Percentiles rank a stretch among this genome's conserved stretches.
phyloP scores from a whole-genome alignment of 2,329 filamentous ascomycete species.

The Botrytis fabae region DNA sequence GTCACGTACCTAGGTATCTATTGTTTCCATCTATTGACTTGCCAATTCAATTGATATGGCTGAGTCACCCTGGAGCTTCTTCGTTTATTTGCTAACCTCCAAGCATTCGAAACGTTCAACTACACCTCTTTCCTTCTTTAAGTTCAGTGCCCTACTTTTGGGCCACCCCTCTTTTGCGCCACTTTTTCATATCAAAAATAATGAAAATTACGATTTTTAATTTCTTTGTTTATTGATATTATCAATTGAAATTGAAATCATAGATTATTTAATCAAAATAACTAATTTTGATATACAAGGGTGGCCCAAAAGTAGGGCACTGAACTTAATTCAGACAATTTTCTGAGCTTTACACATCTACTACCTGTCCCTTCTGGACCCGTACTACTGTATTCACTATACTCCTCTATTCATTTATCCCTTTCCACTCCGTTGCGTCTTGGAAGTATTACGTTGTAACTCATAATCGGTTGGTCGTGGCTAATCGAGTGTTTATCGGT shows the following conservation, averaged over 20 bases:
- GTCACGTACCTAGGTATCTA: neutral
- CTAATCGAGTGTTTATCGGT: neutral
- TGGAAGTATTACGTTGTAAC: neutral
- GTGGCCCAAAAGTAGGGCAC: too few species aligned
- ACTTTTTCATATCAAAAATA: too few species aligned
- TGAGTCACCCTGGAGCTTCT: fast-evolving
- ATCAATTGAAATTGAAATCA: too few species aligned
- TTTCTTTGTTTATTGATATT: too few species aligned
- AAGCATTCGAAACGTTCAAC: neutral
- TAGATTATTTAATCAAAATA: too few species aligned
- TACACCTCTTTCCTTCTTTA: neutral
- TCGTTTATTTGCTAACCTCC: neutral
- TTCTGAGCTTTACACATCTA: neutral
- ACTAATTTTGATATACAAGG: too few species aligned
- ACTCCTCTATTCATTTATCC: neutral
- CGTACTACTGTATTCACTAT: neutral
- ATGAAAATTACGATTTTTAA: too few species aligned
- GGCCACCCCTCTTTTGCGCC: too few species aligned
- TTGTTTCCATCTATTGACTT: neutral
- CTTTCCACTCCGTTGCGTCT: neutral
- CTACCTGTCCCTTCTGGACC: neutral
- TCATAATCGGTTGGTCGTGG: fast-evolving
- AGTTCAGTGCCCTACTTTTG: too few species aligned
- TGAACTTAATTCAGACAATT: too few species aligned
- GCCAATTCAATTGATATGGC: neutral